These are phyloP conservation scores for Ascoidea tarda DNA, from an alignment of 805 yeast species.

Conservation along the genomic window DNA sequence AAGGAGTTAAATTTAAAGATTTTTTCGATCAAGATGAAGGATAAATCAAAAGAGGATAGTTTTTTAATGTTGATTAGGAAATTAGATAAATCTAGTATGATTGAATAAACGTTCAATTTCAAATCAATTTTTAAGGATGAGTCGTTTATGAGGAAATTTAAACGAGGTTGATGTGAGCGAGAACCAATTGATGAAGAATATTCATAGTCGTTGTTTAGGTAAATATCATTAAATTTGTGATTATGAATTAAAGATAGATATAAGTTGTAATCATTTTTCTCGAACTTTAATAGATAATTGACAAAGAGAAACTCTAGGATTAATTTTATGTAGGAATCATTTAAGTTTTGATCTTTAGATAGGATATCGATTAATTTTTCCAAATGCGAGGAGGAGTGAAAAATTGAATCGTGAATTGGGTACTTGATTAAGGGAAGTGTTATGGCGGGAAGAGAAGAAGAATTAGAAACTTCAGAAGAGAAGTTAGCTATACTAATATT, in stretches of 20 bases:
- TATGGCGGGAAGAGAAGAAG: too few relatives aligned
- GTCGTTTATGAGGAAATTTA: too few relatives aligned
- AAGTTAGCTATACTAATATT: too few relatives aligned
- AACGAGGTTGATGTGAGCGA: not conserved
- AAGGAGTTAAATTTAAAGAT: not conserved
- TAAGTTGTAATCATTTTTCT: too few relatives aligned
- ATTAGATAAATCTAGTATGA: not conserved
- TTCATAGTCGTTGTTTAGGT: not conserved
- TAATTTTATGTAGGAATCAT: too few relatives aligned
- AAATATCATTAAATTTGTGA: not conserved
- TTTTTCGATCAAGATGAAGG: not conserved
- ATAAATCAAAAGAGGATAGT: not conserved
- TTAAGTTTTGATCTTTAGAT: too few relatives aligned
- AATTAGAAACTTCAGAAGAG: too few relatives aligned
- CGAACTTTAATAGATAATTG: not conserved
- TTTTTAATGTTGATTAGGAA: not conserved
- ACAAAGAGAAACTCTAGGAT: not conserved
- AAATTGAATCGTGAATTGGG: not conserved
- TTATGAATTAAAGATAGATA: not conserved
- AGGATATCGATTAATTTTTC: not conserved
- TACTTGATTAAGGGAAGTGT: not conserved
- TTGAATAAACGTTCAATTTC: not conserved
- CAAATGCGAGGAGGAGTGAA: too few relatives aligned
- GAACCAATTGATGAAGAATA: too few relatives aligned
- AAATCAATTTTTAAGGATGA: too few relatives aligned